Percentiles rank a stretch among this genome's conserved stretches.
Evolutionary conservation across 345 rosid genomes (phyloP).

Genomic region (Kernera saxatilis): DNA sequence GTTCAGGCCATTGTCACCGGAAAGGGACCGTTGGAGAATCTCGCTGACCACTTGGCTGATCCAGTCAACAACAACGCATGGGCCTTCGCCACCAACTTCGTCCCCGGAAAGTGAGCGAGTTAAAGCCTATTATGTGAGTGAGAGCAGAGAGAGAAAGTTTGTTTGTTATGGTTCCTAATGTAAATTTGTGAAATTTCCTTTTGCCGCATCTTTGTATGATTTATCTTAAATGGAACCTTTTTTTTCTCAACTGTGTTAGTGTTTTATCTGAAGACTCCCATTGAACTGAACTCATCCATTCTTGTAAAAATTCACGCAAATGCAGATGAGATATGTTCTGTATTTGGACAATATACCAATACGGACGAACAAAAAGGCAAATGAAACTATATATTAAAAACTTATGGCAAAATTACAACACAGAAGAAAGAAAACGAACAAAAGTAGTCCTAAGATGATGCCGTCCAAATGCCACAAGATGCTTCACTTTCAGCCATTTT

Average conservation of each 20-base stretch:
- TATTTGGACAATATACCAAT: not conserved
- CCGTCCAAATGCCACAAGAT: constrained; percentile 5
- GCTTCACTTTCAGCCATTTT: constrained; percentile 12
- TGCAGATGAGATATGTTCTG: not conserved
- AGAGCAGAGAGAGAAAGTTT: constrained; percentile 6
- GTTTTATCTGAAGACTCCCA: not conserved
- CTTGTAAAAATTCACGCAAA: not conserved
- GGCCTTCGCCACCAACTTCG: constrained; percentile 86
- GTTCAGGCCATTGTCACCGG: constrained; percentile 88
- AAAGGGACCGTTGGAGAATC: constrained; percentile 71
- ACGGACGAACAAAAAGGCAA: not conserved
- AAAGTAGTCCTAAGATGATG: constrained; percentile 13
- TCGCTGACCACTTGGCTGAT: constrained; percentile 80
- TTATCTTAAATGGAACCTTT: constrained; percentile 21
- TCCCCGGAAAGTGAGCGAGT: constrained; percentile 66
- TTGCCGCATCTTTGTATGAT: constrained; percentile 8
- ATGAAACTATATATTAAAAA: constrained; percentile 13
- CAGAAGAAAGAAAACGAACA: constrained; percentile 6
- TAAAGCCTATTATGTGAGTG: constrained; percentile 22
- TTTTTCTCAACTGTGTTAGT: constrained; percentile 9
- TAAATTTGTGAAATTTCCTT: constrained; percentile 18
- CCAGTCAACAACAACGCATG: constrained; percentile 90
- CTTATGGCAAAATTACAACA: constrained; percentile 26
- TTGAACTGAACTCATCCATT: not conserved
- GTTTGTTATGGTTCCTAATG: constrained; percentile 2